Evolutionary conservation across 1,284 basidiomycete species (phyloP).

Genomic region (Moniliella sp.): DNA sequence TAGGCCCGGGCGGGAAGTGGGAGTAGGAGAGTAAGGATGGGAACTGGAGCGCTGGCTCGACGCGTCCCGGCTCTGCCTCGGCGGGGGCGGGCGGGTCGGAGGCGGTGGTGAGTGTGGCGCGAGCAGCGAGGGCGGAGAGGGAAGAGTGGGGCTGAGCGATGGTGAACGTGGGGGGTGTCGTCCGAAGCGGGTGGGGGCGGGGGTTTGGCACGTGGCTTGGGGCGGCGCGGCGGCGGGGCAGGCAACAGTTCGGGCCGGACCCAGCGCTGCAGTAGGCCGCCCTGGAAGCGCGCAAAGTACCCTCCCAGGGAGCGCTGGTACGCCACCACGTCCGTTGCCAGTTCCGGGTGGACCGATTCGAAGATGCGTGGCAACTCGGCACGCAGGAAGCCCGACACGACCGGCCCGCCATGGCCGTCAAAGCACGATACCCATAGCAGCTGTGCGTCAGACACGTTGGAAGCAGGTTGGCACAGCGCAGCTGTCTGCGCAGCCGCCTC

Average conservation of each 20-base stretch:
- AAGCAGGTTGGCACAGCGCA: conserved; percentile 1
- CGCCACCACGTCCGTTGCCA: conserved; percentile 24
- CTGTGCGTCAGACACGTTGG: conserved; percentile 16
- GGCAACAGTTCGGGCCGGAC: conserved; percentile 14
- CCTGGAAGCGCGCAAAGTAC: conserved; percentile 24
- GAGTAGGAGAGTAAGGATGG: no score
- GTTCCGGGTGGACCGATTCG: conserved; percentile 13
- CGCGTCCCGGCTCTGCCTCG: not conserved
- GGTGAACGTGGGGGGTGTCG: not conserved
- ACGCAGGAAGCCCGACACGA: conserved; percentile 16
- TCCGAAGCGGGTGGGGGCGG: not conserved
- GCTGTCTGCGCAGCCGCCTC: no score
- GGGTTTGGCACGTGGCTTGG: not conserved
- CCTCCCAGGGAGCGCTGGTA: conserved; percentile 25
- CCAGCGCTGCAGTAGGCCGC: conserved; percentile 22
- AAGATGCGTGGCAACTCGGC: conserved; percentile 20
- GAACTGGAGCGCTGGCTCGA: not conserved
- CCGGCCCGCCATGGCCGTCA: conserved; percentile 26
- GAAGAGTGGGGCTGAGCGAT: not conserved
- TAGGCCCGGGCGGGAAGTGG: no score
- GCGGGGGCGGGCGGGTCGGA: not conserved
- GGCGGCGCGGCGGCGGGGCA: conserved; percentile 3
- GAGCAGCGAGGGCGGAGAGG: not conserved
- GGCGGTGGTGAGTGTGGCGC: not conserved
- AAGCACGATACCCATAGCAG: conserved; percentile 31